Base-by-base conservation (phyloP, 768 basidiomycete species). In the Leccinum arenicola region DNA sequence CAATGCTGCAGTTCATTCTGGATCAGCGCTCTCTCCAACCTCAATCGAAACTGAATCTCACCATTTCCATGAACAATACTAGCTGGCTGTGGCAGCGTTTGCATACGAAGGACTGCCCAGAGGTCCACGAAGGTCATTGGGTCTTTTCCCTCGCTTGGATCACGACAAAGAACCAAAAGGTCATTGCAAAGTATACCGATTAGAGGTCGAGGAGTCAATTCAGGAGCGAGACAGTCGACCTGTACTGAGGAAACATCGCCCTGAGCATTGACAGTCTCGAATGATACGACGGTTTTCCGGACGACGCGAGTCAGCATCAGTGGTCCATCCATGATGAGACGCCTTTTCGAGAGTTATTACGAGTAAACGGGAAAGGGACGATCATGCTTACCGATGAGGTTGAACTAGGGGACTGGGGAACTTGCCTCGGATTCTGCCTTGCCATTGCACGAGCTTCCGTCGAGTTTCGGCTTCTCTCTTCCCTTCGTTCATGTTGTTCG, bases 341-440 rank as follows among this genome's bases (percentile, higher is more conserved):
- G 89, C 36, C 95, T 93, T 56, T 61, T 33, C 21, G 25, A 58
- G 50, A 51, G 45, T 62, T 61, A 62, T 62, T 48, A 33, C 33
- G 56, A 25, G 52, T 31, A 54, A 36, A 40, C 19, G 10, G n/a
- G 58, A 21, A 38, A 12, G 19, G 49, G 56, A 53, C 57, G 23
- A 36, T 15, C 25, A 14, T 33, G 66, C 82, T 70, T 68, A 93
- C 91, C 93, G 86, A 76, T 99, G 97, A 8, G 97, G 97, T 72
- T 98, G 97, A 36, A 99, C 97, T 38, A 99, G 78, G n/a, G 97
- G 95, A 59, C 93, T 95, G 8, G 94, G 95, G 73, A 97, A 98
- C 70, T 85, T 91, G 19, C 93, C 92, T 40, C 88, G 82, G 66
- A 99, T 98, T 65, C 93, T 82, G 36, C 86, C 68, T 75, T 95